Conservation (phyloP, 169 alveolate species). For the Cryptosporidium baileyi region DNA sequence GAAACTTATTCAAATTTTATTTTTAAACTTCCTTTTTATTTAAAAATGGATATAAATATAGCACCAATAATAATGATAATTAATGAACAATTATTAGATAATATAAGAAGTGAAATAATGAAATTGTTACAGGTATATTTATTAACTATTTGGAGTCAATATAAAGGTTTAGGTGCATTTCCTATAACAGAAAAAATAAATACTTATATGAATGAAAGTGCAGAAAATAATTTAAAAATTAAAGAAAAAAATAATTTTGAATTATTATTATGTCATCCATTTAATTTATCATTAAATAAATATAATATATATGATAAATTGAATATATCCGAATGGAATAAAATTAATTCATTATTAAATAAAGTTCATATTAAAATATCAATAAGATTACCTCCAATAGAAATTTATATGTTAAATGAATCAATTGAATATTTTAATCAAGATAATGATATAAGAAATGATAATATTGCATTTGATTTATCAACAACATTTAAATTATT, state of each 20-base stretch:
- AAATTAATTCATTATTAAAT: slow-evolving; percentile 15
- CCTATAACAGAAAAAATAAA: slow-evolving; percentile 5
- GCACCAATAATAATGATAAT: neutral
- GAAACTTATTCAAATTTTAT: slow-evolving; percentile 13
- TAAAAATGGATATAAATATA: slow-evolving; percentile 37
- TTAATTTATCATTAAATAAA: slow-evolving; percentile 35
- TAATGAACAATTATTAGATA: slow-evolving; percentile 51
- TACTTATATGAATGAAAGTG: neutral
- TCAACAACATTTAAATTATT: slow-evolving; percentile 26
- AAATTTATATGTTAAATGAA: slow-evolving; percentile 39
- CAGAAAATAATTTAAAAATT: neutral
- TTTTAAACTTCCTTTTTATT: slow-evolving; percentile 44
- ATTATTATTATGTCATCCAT: slow-evolving; percentile 43
- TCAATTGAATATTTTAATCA: slow-evolving; percentile 30
- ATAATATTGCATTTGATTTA: slow-evolving; percentile 26
- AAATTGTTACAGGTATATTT: slow-evolving; percentile 45
- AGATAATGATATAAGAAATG: neutral
- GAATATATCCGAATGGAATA: slow-evolving; percentile 9
- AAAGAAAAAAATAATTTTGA: slow-evolving; percentile 21
- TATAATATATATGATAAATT: neutral
- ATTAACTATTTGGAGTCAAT: slow-evolving; percentile 58
- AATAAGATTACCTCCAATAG: slow-evolving; percentile 23
- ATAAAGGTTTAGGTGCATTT: slow-evolving; percentile 63
- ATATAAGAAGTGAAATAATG: slow-evolving; percentile 35
- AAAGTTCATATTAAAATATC: slow-evolving; percentile 53